Conservation (phyloP, 805 yeast genomes). For the Suhomyces tanzawaensis region DNA sequence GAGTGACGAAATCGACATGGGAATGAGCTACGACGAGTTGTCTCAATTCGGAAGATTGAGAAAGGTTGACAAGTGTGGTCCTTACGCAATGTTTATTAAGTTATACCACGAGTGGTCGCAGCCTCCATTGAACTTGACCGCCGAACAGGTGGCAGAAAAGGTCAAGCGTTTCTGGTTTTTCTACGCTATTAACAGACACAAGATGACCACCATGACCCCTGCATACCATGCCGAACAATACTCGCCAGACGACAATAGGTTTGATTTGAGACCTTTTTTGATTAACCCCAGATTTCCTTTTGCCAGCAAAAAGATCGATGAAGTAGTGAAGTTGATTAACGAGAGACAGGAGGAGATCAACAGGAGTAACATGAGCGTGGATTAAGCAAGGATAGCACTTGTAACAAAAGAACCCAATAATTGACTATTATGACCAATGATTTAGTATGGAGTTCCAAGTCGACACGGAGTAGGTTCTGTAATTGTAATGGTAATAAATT, state of each 20-base stretch:
- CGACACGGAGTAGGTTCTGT: too few species aligned
- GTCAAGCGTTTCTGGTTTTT: conserved; percentile 90
- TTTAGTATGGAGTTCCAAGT: too few species aligned
- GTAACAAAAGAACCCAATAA: too few species aligned
- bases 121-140: conserved; percentile 57
- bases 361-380: conserved; percentile 42
- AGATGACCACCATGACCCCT: conserved; percentile 97
- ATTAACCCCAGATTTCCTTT: conserved; percentile 86
- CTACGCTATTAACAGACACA: conserved; percentile 94
- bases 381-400: too few species aligned
- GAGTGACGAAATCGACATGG: conserved; percentile 97
- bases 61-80: conserved; percentile 93
- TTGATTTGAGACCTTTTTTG: conserved; percentile 93
- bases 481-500: too few species aligned
- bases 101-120: conserved; percentile 92
- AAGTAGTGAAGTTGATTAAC: conserved; percentile 58
- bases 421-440: too few species aligned
- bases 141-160: conserved; percentile 84
- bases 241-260: conserved; percentile 97
- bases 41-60: conserved; percentile 87
- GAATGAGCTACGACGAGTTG: conserved; percentile 93
- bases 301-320: conserved; percentile 87
- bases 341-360: conserved; percentile 35
- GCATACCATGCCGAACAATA: conserved; percentile 97
- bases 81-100: conserved; percentile 89